Conservation (phyloP, 257 asterid species). For the Capsicum pubescens region DNA sequence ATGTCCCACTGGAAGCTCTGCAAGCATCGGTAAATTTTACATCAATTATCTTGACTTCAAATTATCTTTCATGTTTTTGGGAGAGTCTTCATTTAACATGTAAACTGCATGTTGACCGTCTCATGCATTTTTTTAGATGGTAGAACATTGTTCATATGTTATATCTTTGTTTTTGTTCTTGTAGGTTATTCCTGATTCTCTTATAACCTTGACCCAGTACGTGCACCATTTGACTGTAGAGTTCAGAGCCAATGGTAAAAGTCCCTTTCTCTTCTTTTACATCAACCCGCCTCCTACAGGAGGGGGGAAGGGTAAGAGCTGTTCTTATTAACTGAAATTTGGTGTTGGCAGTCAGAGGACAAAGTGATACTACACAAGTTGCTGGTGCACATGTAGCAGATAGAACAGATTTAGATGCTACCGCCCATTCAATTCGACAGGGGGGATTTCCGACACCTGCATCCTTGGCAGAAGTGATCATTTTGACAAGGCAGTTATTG, state of each 20-base stretch:
- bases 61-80: neutral
- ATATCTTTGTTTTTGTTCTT: slow-evolving; percentile 28
- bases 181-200: slow-evolving; percentile 82
- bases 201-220: slow-evolving; percentile 81
- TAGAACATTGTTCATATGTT: slow-evolving; percentile 16
- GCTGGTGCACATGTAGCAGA: slow-evolving; percentile 49
- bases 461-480: slow-evolving; percentile 73
- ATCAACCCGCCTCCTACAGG: neutral
- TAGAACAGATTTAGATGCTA: slow-evolving; percentile 47
- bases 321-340: slow-evolving; percentile 31
- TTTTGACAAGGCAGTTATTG: slow-evolving; percentile 64
- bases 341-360: slow-evolving; percentile 54
- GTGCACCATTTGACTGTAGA: slow-evolving; percentile 76
- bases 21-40: slow-evolving; percentile 65
- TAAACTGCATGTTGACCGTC: neutral
- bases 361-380: slow-evolving; percentile 47
- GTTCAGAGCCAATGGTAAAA: slow-evolving; percentile 63
- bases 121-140: neutral
- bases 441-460: slow-evolving; percentile 87
- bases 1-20: slow-evolving; percentile 59
- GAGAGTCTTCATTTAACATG: neutral
- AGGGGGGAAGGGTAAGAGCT: neutral
- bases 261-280: slow-evolving; percentile 32
- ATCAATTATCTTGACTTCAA: slow-evolving; percentile 18
- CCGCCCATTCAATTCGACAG: slow-evolving; percentile 45